phyloP scores from a whole-genome alignment of 2,329 filamentous ascomycete species.

The Claviceps sp. region DNA sequence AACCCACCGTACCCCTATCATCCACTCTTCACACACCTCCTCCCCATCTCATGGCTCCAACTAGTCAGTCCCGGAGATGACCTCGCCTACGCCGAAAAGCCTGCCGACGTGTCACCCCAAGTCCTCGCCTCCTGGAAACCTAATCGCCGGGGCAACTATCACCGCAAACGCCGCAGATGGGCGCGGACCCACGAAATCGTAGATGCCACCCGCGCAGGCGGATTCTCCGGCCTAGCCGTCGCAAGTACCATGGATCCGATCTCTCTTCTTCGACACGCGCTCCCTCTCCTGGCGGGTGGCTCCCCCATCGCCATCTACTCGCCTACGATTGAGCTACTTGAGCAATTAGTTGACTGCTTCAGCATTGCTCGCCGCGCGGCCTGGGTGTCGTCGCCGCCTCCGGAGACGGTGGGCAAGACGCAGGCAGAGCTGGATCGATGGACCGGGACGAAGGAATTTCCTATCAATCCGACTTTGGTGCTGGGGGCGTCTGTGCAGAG shows the following conservation, averaged over 20 bases:
- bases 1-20: conserved; percentile 48
- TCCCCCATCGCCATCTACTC: conserved; percentile 79
- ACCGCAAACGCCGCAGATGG: conserved; percentile 79
- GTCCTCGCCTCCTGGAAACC: conserved; percentile 61
- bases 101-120: conserved; percentile 43
- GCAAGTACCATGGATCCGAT: conserved; percentile 71
- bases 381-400: conserved; percentile 45
- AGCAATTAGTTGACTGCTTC: conserved; percentile 69
- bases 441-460: conserved; percentile 60
- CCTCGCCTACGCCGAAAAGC: conserved; percentile 54
- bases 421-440: conserved; percentile 39
- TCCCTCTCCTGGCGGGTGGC: conserved; percentile 72
- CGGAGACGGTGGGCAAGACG: conserved; percentile 30
- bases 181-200: conserved; percentile 58
- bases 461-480: conserved; percentile 73
- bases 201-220: conserved; percentile 58
- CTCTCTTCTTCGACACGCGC: conserved; percentile 57
- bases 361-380: conserved; percentile 66
- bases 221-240: conserved; percentile 72
- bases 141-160: conserved; percentile 71
- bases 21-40: conserved; percentile 69
- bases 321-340: conserved; percentile 65
- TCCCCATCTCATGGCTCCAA: conserved; percentile 84
- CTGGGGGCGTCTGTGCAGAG: conserved; percentile 72
- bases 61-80: conserved; percentile 67